Conservation (phyloP, 2,329 filamentous ascomycete species). For the Xylaria sp. region DNA sequence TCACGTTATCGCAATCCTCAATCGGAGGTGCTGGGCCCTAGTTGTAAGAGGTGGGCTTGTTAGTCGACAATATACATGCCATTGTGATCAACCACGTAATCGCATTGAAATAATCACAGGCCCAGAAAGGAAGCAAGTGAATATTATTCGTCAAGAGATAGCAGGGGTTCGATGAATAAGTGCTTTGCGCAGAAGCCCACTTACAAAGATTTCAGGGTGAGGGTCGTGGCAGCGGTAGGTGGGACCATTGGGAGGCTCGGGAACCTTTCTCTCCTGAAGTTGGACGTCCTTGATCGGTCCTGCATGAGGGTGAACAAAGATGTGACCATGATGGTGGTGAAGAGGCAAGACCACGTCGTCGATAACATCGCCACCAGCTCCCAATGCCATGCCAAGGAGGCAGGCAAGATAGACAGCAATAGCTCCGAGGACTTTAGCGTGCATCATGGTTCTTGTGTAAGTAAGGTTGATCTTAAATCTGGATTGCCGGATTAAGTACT, state of each 20-base stretch:
- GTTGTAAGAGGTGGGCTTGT: background rate
- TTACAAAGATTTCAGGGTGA: slow-evolving; percentile 38
- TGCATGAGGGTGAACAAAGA: background rate
- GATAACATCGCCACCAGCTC: slow-evolving; percentile 3
- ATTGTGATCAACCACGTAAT: background rate
- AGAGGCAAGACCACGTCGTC: background rate
- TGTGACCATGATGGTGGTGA: slow-evolving; percentile 2
- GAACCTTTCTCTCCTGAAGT: slow-evolving; percentile 8
- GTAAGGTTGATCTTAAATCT: background rate
- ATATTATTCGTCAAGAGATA: background rate
- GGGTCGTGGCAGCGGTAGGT: slow-evolving; percentile 43
- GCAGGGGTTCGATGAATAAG: background rate
- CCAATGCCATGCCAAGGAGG: slow-evolving; percentile 22
- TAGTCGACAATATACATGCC: background rate
- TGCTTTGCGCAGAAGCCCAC: slow-evolving; percentile 6
- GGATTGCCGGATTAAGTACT: background rate
- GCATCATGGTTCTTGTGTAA: slow-evolving; percentile 18
- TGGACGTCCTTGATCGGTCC: background rate
- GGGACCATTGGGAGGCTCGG: slow-evolving; percentile 18
- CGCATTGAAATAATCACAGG: background rate
- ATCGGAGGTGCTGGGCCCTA: slow-evolving; percentile 44
- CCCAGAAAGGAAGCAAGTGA: background rate
- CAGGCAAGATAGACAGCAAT: slow-evolving; percentile 20
- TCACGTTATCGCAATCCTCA: slow-evolving; percentile 45
- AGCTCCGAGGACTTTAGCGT: background rate